A percentile compares a stretch with the other conserved stretches of the same genome.
phyloP scores from a whole-genome alignment of 345 rosid species.

The Luvunga scandens region DNA sequence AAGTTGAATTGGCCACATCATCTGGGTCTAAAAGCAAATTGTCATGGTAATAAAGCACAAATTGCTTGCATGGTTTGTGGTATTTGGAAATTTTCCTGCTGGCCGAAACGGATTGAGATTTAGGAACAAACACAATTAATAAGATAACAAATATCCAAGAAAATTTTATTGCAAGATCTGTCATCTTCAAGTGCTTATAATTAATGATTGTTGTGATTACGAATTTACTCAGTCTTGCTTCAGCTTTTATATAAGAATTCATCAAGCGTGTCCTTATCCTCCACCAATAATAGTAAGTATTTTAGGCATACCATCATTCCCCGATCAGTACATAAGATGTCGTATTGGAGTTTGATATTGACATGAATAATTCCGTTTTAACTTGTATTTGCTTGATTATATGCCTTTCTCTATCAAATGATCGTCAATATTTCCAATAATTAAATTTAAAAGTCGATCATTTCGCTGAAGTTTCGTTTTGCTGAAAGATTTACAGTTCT shows the following conservation, averaged over 20 bases:
- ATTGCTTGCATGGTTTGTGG: conserved; percentile 47
- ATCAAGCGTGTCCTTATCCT: not conserved
- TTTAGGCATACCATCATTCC: too few relatives aligned
- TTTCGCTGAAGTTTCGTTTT: too few relatives aligned
- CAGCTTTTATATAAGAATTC: not conserved
- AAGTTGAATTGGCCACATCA: conserved; percentile 48
- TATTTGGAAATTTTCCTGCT: conserved; percentile 11
- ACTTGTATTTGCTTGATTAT: too few relatives aligned
- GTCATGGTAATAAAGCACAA: conserved; percentile 58
- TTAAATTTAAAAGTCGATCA: too few relatives aligned
- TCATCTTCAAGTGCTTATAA: conserved; percentile 7
- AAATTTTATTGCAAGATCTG: conserved; percentile 1
- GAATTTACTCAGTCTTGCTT: not conserved
- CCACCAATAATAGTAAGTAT: too few relatives aligned
- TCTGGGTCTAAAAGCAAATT: conserved; percentile 31
- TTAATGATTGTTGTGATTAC: too few relatives aligned
- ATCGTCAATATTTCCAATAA: too few relatives aligned
- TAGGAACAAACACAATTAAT: conserved; percentile 22
- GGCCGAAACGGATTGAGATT: conserved; percentile 31
- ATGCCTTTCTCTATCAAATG: too few relatives aligned
- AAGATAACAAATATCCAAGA: conserved; percentile 7
- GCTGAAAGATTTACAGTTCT: too few relatives aligned
- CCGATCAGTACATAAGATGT: too few relatives aligned
- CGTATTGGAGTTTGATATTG: too few relatives aligned
- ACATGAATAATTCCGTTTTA: too few relatives aligned